A percentile compares a stretch with the other conserved stretches of the same genome.
Evolutionary conservation across 768 basidiomycete species (phyloP).

Genomic region (Lactarius akahatsu): DNA sequence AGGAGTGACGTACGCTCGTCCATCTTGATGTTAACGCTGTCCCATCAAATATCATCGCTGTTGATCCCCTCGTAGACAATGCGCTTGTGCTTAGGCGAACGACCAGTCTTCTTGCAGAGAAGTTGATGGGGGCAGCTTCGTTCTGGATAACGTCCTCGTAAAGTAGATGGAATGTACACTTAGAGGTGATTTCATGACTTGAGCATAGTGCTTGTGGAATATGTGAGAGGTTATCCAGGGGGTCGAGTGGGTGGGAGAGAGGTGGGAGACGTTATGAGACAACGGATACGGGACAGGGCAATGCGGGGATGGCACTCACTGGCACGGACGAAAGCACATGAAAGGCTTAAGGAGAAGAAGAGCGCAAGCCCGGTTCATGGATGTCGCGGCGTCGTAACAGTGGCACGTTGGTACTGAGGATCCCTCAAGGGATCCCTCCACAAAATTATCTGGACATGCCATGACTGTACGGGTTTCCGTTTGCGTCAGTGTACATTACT

Average conservation of each 20-base stretch:
- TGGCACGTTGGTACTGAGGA: no score
- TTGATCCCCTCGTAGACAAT: constrained; percentile 96
- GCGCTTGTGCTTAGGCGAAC: constrained; percentile 82
- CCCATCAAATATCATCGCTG: constrained; percentile 76
- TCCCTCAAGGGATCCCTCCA: no score
- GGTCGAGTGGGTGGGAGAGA: constrained; percentile 51
- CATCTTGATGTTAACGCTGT: no score
- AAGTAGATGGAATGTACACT: constrained; percentile 58
- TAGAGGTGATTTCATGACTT: constrained; percentile 58
- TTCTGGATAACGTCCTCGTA: constrained; percentile 97
- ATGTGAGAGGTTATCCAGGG: constrained; percentile 89
- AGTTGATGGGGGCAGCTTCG: constrained; percentile 97
- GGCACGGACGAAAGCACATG: no score
- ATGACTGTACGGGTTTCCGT: no score
- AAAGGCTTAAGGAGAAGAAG: background rate
- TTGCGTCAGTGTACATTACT: no score
- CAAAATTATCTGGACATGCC: no score
- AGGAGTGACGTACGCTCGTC: constrained; percentile 49
- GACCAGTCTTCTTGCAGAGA: constrained; percentile 87
- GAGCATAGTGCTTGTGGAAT: constrained; percentile 83
- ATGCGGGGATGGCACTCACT: constrained; percentile 16
- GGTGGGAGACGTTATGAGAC: constrained; percentile 5
- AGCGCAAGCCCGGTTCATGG: no score
- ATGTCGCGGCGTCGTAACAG: no score
- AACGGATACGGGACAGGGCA: background rate